phyloP scores from a whole-genome alignment of 371 early-diverging fungal species.

The Mitosporidium daphniae region DNA sequence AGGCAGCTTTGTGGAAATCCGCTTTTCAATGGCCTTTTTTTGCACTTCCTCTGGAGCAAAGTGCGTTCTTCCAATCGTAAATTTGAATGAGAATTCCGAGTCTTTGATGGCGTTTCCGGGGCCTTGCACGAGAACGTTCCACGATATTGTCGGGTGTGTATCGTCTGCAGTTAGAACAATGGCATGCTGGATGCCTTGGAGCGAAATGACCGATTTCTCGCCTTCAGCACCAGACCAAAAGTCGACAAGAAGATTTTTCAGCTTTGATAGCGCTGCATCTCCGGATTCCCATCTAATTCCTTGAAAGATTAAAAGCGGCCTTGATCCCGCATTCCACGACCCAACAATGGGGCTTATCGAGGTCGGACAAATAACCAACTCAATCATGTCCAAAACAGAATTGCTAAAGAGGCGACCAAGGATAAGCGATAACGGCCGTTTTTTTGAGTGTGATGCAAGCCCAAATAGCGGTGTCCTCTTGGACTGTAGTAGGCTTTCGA shows the following conservation, averaged over 20 bases:
- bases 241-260: constrained; percentile 39
- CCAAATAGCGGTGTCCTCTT: constrained; percentile 60
- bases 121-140: constrained; percentile 39
- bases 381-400: constrained; percentile 66
- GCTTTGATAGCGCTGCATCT: constrained; percentile 35
- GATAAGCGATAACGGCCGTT: constrained; percentile 61
- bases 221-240: constrained; percentile 39
- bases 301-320: constrained; percentile 15
- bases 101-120: no score
- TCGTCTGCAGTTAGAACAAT: constrained; percentile 33
- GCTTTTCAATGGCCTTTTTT: constrained; percentile 34
- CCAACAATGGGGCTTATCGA: no score
- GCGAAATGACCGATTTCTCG: constrained; percentile 13
- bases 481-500: constrained; percentile 64
- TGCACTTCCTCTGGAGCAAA: constrained; percentile 30
- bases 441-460: constrained; percentile 60
- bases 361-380: no score
- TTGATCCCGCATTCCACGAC: constrained; percentile 20
- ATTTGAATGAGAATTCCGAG: no score
- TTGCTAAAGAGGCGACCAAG: constrained; percentile 58
- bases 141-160: constrained; percentile 16
- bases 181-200: constrained; percentile 51
- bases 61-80: constrained; percentile 26
- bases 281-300: constrained; percentile 25
- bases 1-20: constrained; percentile 12